Percentiles rank a stretch among this genome's conserved stretches.
phyloP scores from a whole-genome alignment of 2,329 filamentous ascomycete genomes.

The Metarhizium brunneum region DNA sequence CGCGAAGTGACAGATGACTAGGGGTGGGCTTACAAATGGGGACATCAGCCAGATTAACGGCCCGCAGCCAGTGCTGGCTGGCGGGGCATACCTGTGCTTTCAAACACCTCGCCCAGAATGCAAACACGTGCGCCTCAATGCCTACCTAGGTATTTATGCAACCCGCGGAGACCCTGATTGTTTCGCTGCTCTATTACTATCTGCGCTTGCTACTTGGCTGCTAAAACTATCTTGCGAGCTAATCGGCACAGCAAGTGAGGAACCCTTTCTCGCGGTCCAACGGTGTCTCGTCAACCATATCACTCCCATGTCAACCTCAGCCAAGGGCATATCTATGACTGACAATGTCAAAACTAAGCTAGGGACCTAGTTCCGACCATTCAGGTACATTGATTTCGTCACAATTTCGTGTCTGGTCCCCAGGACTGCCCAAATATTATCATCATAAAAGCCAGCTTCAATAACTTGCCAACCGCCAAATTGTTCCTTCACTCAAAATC shows the following conservation, averaged over 20 bases:
- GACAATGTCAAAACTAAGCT: not conserved
- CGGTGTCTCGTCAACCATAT: not conserved
- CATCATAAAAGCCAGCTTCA: not conserved
- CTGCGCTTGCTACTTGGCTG: not conserved
- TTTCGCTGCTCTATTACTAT: not conserved
- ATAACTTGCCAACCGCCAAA: not conserved
- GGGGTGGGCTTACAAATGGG: conserved; percentile 1
- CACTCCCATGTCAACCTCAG: not conserved
- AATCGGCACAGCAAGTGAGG: not conserved
- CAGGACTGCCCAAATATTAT: not conserved
- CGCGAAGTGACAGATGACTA: not conserved
- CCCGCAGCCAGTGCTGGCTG: no score
- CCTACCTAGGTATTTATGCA: no score
- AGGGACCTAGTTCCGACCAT: not conserved
- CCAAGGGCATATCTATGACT: not conserved
- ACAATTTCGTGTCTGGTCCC: not conserved
- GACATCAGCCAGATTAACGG: no score
- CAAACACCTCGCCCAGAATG: no score
- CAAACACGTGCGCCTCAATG: no score
- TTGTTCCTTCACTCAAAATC: conserved; percentile 1
- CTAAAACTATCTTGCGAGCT: not conserved
- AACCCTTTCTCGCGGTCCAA: not conserved
- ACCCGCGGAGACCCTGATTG: not conserved
- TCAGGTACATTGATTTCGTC: not conserved
- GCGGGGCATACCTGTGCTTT: no score